These are phyloP conservation scores for Trypanosoma rangeli DNA, from an alignment of 208 protist species.

Conservation along the genomic window DNA sequence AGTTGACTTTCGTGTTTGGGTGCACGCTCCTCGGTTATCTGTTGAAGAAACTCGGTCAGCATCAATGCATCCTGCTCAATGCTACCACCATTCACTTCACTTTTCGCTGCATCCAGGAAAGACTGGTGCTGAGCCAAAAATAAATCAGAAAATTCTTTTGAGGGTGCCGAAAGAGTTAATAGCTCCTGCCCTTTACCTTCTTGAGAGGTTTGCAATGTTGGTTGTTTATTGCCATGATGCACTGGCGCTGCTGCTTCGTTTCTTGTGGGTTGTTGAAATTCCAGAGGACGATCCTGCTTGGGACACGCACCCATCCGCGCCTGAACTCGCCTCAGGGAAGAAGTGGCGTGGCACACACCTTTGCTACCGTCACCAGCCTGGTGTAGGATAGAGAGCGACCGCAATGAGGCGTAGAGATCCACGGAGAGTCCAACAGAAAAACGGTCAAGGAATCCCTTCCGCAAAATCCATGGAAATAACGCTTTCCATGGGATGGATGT, in stretches of 20 bases:
- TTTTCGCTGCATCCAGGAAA: background rate
- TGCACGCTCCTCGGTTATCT: background rate
- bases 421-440: constrained; percentile 7
- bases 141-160: constrained; percentile 8
- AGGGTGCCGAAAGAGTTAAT: background rate
- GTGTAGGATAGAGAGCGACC: background rate
- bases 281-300: background rate
- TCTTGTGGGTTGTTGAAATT: background rate
- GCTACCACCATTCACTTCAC: background rate
- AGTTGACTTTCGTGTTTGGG: background rate
- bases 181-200: background rate
- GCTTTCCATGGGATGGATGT: background rate
- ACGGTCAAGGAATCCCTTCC: constrained; percentile 5
- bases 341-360: background rate
- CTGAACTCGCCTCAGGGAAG: no score
- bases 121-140: background rate
- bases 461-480: constrained; percentile 8
- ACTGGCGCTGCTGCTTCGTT: background rate
- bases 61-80: background rate
- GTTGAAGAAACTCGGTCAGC: constrained; percentile 8
- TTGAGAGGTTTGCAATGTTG: background rate
- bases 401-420: constrained; percentile 7
- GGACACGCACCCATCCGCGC: background rate
- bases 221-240: no score
- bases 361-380: background rate